These are phyloP conservation scores for Ceratobasidium papillatum DNA, from an alignment of 1,284 basidiomycete genomes.

Conservation along the genomic window DNA sequence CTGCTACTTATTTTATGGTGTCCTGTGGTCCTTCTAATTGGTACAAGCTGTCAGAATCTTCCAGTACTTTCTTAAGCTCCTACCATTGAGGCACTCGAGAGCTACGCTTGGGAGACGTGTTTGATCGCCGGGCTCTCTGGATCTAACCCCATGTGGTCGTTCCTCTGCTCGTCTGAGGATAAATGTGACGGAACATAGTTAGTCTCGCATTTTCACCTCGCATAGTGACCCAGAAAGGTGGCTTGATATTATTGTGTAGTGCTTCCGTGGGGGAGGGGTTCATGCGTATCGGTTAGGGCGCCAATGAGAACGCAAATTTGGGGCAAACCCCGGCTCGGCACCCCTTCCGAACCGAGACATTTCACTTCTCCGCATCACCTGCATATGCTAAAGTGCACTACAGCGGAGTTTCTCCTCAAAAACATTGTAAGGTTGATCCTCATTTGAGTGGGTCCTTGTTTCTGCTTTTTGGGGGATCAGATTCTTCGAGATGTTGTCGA, in stretches of 20 bases:
- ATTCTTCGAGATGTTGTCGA: not conserved
- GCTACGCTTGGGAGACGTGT: not conserved
- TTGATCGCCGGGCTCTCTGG: conserved; percentile 22
- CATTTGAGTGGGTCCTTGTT: not conserved
- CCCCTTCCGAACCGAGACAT: not conserved
- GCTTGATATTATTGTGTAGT: not conserved
- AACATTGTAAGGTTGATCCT: not conserved
- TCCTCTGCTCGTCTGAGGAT: not conserved
- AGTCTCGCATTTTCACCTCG: not conserved
- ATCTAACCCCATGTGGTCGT: not conserved
- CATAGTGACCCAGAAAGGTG: not conserved
- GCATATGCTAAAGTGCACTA: not conserved
- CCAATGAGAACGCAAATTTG: conserved; percentile 3
- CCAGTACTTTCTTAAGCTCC: not conserved
- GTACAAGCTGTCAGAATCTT: not conserved
- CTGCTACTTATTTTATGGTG: not conserved
- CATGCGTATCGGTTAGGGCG: not conserved
- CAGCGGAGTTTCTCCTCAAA: not conserved
- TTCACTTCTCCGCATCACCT: conserved; percentile 5
- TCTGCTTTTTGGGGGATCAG: not conserved
- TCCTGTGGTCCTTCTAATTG: not conserved
- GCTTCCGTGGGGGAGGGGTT: not conserved
- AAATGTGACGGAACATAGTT: not conserved
- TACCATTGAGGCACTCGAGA: not conserved
- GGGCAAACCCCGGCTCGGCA: conserved; percentile 1